A percentile compares a stretch with the other conserved stretches of the same genome.
Evolutionary conservation across 495 filamentous ascomycete species (phyloP).

Genomic region (Darksidea phi): DNA sequence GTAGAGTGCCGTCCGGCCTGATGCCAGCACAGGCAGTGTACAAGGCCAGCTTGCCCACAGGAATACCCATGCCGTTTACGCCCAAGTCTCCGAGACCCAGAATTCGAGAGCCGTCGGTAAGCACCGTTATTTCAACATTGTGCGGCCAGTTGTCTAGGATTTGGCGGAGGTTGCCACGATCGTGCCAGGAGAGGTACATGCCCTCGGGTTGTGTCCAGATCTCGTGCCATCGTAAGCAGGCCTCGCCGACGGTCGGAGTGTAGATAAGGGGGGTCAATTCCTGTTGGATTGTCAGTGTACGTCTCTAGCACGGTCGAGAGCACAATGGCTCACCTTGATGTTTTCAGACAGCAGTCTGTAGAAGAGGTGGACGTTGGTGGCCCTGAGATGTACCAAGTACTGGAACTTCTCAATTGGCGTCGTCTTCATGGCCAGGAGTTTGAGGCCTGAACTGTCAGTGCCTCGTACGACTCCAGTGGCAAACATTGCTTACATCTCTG

Average conservation of each 20-base stretch:
- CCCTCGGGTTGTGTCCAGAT: conserved; percentile 95
- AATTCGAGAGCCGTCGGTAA: conserved; percentile 96
- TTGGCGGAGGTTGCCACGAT: conserved; percentile 75
- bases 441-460: conserved; percentile 51
- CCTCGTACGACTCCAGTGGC: too few species aligned
- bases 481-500: conserved; percentile 57
- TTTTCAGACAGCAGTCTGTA: conserved; percentile 90
- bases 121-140: conserved; percentile 90
- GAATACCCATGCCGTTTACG: conserved; percentile 97
- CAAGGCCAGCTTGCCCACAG: conserved; percentile 85
- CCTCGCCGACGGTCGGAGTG: conserved; percentile 95
- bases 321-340: conserved; percentile 57
- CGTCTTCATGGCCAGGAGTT: conserved; percentile 71
- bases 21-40: conserved; percentile 98
- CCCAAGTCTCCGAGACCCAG: conserved; percentile 94
- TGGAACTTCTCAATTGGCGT: conserved; percentile 91
- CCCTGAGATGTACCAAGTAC: conserved; percentile 84
- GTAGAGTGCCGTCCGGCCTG: conserved; percentile 85
- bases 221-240: conserved; percentile 91
- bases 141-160: conserved; percentile 91
- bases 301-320: conserved; percentile 33
- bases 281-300: conserved; percentile 41
- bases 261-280: conserved; percentile 94
- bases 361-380: conserved; percentile 88
- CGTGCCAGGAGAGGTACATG: conserved; percentile 88